Percentiles rank a stretch among this genome's conserved stretches.
These are phyloP conservation scores for Lentithecium fluviatile DNA, from an alignment of 495 filamentous ascomycete species.

Conservation along the genomic window DNA sequence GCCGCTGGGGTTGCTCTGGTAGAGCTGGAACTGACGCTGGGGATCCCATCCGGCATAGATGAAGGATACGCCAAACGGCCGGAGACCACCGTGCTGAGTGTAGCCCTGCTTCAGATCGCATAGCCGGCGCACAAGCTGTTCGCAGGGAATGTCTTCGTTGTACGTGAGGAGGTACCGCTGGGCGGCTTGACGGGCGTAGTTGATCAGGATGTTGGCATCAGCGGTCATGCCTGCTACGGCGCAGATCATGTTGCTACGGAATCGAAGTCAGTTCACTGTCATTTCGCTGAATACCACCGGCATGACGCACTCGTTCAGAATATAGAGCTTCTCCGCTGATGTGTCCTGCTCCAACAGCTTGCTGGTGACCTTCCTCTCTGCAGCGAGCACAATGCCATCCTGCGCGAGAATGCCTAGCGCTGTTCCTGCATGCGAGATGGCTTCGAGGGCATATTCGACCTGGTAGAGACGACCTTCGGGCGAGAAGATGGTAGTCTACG, in stretches of 20 bases:
- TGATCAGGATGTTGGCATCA: slow-evolving; percentile 99
- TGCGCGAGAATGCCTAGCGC: slow-evolving; percentile 94
- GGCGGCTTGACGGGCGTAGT: slow-evolving; percentile 94
- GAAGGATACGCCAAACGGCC: slow-evolving; percentile 97
- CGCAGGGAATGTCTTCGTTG: slow-evolving; percentile 99
- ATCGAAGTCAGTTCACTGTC: not conserved
- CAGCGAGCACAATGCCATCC: slow-evolving; percentile 97
- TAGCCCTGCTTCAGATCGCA: slow-evolving; percentile 99
- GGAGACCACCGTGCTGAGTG: slow-evolving; percentile 96
- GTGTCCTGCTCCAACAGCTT: slow-evolving; percentile 99
- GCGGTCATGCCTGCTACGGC: slow-evolving; percentile 99
- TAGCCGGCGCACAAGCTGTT: slow-evolving; percentile 93
- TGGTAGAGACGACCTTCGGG: slow-evolving; percentile 98
- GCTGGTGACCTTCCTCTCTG: slow-evolving; percentile 99
- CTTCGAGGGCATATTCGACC: slow-evolving; percentile 98
- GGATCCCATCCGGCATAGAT: slow-evolving; percentile 98
- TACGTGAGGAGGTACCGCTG: slow-evolving; percentile 97
- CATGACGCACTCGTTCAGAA: slow-evolving; percentile 83
- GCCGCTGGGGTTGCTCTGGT: slow-evolving; percentile 98
- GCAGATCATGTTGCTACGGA: slow-evolving; percentile 95
- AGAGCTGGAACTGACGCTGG: slow-evolving; percentile 94
- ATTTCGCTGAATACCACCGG: too few species aligned
- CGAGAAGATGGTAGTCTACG: slow-evolving; percentile 98
- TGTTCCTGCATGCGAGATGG: slow-evolving; percentile 96
- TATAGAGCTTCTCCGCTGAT: slow-evolving; percentile 98